Evolutionary conservation across 495 filamentous ascomycete species (phyloP).

Genomic region (Hypoxylon trugodes): DNA sequence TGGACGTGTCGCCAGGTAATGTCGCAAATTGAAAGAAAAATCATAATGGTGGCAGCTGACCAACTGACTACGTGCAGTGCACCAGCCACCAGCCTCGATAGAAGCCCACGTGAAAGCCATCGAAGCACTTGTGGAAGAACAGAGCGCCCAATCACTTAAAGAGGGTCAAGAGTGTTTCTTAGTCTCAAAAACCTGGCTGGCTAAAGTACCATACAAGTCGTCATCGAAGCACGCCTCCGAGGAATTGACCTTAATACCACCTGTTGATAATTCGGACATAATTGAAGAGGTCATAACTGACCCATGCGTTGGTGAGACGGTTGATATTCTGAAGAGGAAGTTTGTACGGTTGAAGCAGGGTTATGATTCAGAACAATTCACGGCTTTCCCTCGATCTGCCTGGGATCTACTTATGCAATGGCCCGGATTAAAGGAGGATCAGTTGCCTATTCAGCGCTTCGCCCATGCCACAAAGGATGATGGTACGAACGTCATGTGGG

Average conservation of each 20-base stretch:
- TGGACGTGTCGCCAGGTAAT: conserved; percentile 7
- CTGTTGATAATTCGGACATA: conserved; percentile 86
- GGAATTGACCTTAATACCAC: conserved; percentile 46
- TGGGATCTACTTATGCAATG: conserved; percentile 84
- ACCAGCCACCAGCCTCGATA: conserved; percentile 32
- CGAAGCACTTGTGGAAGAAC: conserved; percentile 63
- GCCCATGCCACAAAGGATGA: conserved; percentile 73
- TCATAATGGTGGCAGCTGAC: not conserved
- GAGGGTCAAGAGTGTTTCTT: conserved; percentile 81
- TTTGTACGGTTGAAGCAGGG: conserved; percentile 83
- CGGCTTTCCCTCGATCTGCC: conserved; percentile 76
- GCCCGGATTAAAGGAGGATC: conserved; percentile 78
- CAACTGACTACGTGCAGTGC: conserved; percentile 26
- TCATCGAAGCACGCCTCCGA: conserved; percentile 30
- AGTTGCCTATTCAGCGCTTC: conserved; percentile 76
- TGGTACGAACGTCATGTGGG: conserved; percentile 77
- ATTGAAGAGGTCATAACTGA: conserved; percentile 59
- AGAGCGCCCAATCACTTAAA: conserved; percentile 59
- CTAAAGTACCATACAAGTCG: conserved; percentile 60
- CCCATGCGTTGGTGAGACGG: conserved; percentile 42
- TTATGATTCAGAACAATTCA: conserved; percentile 73
- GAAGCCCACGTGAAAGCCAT: conserved; percentile 73
- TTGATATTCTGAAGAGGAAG: conserved; percentile 49
- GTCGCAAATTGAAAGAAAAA: conserved; percentile 5
- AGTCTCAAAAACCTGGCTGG: conserved; percentile 81